Conservation (phyloP, 371 early-diverging fungal genomes). For the Mucor plumbeus region DNA sequence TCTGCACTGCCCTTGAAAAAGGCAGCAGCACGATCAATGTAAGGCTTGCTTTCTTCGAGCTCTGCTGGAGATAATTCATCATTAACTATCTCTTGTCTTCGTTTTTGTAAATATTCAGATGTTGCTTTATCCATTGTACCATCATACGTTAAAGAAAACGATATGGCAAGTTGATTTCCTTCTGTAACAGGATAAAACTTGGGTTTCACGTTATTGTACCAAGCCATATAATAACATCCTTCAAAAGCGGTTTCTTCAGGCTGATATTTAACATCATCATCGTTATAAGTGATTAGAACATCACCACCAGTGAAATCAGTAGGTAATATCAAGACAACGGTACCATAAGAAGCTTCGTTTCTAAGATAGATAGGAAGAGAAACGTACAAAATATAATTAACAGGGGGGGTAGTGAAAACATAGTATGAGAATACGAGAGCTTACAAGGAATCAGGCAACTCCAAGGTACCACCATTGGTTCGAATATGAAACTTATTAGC, state of each 20-base stretch:
- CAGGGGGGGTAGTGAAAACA: background rate
- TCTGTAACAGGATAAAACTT: background rate
- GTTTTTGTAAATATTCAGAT: background rate
- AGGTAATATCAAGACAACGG: background rate
- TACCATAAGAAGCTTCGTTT: slow-evolving; percentile 7
- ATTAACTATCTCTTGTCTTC: background rate
- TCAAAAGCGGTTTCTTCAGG: background rate
- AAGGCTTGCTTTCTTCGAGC: background rate
- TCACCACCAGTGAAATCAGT: slow-evolving; percentile 9
- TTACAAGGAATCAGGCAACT: slow-evolving; percentile 3
- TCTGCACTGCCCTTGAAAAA: background rate
- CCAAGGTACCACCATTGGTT: background rate
- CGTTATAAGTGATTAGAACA: background rate
- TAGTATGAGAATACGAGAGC: background rate
- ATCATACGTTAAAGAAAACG: background rate
- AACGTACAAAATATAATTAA: background rate
- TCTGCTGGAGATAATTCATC: background rate
- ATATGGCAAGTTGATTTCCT: background rate
- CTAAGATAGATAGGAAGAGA: background rate
- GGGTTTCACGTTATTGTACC: slow-evolving; percentile 10
- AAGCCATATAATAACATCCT: slow-evolving; percentile 13
- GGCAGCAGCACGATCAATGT: background rate
- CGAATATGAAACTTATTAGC: slow-evolving; percentile 6
- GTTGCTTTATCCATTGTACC: background rate
- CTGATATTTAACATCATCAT: background rate